Base-by-base conservation (phyloP, 441 rosid species). In the Populus hybrid region DNA sequence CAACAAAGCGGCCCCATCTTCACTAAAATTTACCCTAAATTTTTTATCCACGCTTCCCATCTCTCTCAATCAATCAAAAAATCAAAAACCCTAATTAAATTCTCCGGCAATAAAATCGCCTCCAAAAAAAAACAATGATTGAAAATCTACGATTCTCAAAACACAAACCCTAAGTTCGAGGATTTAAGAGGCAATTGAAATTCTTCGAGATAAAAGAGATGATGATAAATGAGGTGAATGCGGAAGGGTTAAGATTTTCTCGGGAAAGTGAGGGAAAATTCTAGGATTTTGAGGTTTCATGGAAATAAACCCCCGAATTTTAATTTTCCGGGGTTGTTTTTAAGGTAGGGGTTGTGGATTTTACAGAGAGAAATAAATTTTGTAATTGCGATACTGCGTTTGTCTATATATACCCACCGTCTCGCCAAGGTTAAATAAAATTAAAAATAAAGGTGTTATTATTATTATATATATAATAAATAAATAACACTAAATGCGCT, bases 1-100 rank as follows among this genome's bases (percentile, higher is more conserved):
- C 89, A 96, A 83, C 86, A 81, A 90, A 0, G 85, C 85, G 11
- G 82, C 92, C 73, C 99, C 99, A 26, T 89, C 92, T 2, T 83
- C 93, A 14, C 85, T 86, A 81, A 91, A 93, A 86, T 86, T 78
- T 65, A 86, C 87, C 88, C 69, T 90, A 85, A 96, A 94, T 69
- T 93, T 90, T 20, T 83, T 82, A 85, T 89, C 98, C 73, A 86
- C 82, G 87, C 87, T 90, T 36, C 85, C 85, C 87, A 81, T 79
- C 11, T 68, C 57, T 5, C 8, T 24, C 46, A 30, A 30, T 30
- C 32, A 30, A 30, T 30, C 32, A 73, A n/a, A 5, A 21, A 69
- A 71, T n/a, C 40, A 24, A 70, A 53, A 78, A 72, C 70, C 80
- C 80, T 69, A 72, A 81, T 69, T 53, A 53, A 16, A 30, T 20